These are phyloP conservation scores for Pichia insulana DNA, from an alignment of 805 yeast genomes.

Conservation along the genomic window DNA sequence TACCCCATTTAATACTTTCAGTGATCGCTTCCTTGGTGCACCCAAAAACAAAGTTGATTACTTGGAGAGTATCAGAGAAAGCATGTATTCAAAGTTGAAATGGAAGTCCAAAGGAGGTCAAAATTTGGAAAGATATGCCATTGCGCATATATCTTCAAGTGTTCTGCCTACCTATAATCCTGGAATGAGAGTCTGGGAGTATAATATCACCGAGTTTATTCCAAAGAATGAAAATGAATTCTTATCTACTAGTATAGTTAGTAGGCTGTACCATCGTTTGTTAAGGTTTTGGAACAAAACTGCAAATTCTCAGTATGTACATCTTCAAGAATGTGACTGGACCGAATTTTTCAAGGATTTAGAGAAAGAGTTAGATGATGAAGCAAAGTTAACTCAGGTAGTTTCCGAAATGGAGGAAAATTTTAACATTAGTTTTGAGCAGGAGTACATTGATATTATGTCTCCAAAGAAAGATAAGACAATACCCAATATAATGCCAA, in stretches of 20 bases:
- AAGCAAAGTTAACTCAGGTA: constrained; percentile 6
- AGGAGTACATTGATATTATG: constrained; percentile 5
- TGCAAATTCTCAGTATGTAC: background rate
- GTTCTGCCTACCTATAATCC: constrained; percentile 83
- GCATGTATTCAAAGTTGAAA: constrained; percentile 42
- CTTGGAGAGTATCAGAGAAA: constrained; percentile 49
- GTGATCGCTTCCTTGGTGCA: constrained; percentile 45
- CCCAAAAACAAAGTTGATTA: constrained; percentile 61
- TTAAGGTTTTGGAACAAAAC: background rate
- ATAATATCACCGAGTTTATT: constrained; percentile 53
- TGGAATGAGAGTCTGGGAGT: constrained; percentile 79
- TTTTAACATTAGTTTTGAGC: constrained; percentile 12
- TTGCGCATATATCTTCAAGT: constrained; percentile 64
- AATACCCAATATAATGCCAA: constrained; percentile 53
- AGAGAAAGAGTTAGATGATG: constrained; percentile 6
- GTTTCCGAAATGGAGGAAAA: constrained; percentile 5
- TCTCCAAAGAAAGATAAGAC: constrained; percentile 42
- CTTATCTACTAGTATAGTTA: background rate
- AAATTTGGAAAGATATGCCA: constrained; percentile 50
- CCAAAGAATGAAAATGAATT: background rate
- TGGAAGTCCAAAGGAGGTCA: constrained; percentile 35
- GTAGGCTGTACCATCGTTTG: background rate
- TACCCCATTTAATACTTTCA: constrained; percentile 10
- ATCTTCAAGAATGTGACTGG: constrained; percentile 24
- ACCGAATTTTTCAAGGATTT: constrained; percentile 7